Evolutionary conservation across 805 yeast genomes (phyloP), one percentile per base, ranked within the genome.

Genomic region (Saturnispora quitensis): DNA sequence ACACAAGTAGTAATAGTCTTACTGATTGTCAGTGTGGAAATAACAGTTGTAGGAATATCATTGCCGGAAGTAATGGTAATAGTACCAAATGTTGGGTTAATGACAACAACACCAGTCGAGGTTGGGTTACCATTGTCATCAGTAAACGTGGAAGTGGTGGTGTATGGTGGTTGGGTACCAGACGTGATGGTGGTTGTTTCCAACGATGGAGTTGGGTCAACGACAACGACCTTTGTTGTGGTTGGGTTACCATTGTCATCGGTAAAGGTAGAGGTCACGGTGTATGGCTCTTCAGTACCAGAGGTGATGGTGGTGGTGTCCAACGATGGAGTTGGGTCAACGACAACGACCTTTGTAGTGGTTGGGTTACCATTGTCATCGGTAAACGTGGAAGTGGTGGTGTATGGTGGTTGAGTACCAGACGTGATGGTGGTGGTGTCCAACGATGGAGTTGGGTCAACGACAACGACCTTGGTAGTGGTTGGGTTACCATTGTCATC

Each of bases 1-100:
- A 52, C 49, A 40, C 45, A 47, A 5, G 43, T 35, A 24, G 49
- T 45, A 12, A 42, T 45, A 5, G 55, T 45, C 2, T 40, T 13
- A 1, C 31, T 17, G 12, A 15, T 22, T 5, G 43, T 40, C 9
- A 22, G 13, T 13, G 28, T 40, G 5, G 43, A 40, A 4, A 17
- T 40, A 10, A 22, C 13, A 5, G 43, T 40, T 40, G 22, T 12
- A 20, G 43, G 24, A 12, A n/a, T 3, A 6, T 40, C 18, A 13
- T n/a, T 13, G 13, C 43, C 43, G n/a, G 43, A 40, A 7, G 43
- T 40, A 7, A 24, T 40, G 5, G 43, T 40, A 13, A 12, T 40
- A 2, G 43, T 40, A 31, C 10, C 17, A 7, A 22, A 22, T 1
- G 27, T 25, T 25, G 27, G 27, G 9, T 7, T 20, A 17, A 35